Evolutionary conservation across 2,329 filamentous ascomycete species (phyloP).

Genomic region (Dryadomyces quercus-mongolicae): DNA sequence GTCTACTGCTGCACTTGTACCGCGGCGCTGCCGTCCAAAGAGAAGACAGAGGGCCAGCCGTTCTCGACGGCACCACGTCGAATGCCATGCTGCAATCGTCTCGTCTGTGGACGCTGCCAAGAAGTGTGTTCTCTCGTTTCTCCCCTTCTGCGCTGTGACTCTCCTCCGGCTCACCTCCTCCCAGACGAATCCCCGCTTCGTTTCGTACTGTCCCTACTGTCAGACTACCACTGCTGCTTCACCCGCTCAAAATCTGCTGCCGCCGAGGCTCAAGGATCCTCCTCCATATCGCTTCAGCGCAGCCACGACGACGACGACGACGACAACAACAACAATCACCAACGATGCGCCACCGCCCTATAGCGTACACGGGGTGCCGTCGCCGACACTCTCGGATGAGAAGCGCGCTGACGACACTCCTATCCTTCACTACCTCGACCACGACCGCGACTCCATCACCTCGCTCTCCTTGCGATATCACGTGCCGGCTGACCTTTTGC

Average conservation of each 20-base stretch:
- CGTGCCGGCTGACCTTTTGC: slow-evolving; percentile 50
- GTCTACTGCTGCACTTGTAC: slow-evolving; percentile 57
- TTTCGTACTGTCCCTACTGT: slow-evolving; percentile 60
- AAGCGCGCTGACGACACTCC: slow-evolving; percentile 35
- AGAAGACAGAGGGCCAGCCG: slow-evolving; percentile 15
- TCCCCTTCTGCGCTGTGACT: not conserved
- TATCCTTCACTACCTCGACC: slow-evolving; percentile 63
- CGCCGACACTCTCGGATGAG: not conserved
- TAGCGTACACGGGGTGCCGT: slow-evolving; percentile 3
- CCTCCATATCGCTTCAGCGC: slow-evolving; percentile 50
- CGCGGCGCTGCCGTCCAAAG: slow-evolving; percentile 36
- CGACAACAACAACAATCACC: slow-evolving; percentile 10
- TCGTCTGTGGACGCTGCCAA: slow-evolving; percentile 62
- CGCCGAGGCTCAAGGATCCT: slow-evolving; percentile 55
- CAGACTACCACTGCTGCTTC: slow-evolving; percentile 49
- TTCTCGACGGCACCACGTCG: slow-evolving; percentile 34
- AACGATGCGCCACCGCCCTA: slow-evolving; percentile 14
- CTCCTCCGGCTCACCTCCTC: not conserved
- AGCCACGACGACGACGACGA: not conserved
- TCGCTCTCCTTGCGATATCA: slow-evolving; percentile 61
- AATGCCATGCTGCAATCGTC: slow-evolving; percentile 56
- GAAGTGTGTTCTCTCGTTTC: slow-evolving; percentile 28
- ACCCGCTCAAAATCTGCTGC: slow-evolving; percentile 23
- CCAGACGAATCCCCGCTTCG: slow-evolving; percentile 55
- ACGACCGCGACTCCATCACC: slow-evolving; percentile 52